phyloP scores from a whole-genome alignment of 2,329 filamentous ascomycete genomes.

The Phyllachora maydis region DNA sequence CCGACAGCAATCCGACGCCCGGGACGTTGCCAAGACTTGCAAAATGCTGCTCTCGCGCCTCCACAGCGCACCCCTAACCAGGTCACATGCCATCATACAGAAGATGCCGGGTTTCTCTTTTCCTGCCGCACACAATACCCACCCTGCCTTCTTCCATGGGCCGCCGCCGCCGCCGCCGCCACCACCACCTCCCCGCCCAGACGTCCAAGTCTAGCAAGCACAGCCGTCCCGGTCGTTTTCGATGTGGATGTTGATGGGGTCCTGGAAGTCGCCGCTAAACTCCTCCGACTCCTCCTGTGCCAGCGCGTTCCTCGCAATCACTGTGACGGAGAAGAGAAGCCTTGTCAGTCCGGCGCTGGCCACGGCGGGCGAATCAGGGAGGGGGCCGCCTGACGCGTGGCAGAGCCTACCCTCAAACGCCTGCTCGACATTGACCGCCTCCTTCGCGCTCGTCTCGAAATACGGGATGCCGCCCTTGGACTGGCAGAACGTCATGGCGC shows the following conservation, averaged over 20 bases:
- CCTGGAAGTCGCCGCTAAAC: slow-evolving; percentile 91
- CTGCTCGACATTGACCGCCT: slow-evolving; percentile 92
- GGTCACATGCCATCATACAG: no score
- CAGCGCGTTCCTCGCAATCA: slow-evolving; percentile 88
- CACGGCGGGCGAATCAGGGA: neutral
- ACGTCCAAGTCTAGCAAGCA: slow-evolving; percentile 52
- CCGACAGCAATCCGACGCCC: no score
- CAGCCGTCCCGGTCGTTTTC: slow-evolving; percentile 87
- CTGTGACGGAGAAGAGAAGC: no score
- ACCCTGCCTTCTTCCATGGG: no score
- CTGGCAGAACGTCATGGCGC: slow-evolving; percentile 93
- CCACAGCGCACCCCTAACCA: no score
- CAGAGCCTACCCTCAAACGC: slow-evolving; percentile 43
- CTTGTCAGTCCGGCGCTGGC: slow-evolving; percentile 1
- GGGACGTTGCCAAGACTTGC: no score
- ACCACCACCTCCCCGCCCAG: no score
- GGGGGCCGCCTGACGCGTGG: no score
- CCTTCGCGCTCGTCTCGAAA: slow-evolving; percentile 98
- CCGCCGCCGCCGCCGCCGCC: no score
- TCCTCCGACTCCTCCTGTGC: slow-evolving; percentile 96
- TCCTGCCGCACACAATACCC: no score
- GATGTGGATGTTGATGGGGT: slow-evolving; percentile 95
- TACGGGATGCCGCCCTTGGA: slow-evolving; percentile 95
- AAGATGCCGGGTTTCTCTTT: no score
- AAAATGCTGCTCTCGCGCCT: no score